Evolutionary conservation across 495 filamentous ascomycete species (phyloP), one percentile per base, ranked within the genome.

Genomic region (Lepraria neglecta): DNA sequence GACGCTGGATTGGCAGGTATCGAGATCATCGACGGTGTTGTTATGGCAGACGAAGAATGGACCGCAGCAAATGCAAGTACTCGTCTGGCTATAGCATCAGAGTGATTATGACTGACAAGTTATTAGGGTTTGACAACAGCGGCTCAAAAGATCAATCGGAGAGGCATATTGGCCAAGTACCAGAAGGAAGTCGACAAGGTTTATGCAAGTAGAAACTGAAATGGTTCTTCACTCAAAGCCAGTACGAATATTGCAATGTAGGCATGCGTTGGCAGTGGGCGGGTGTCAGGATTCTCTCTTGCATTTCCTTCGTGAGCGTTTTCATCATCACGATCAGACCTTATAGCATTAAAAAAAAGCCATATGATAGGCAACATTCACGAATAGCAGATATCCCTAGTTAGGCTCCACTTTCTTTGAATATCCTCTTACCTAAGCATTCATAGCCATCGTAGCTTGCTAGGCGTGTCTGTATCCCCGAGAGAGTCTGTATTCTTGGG

Each of bases 11-110:
- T 98, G 54, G 79, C 77, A 19, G 87, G 89, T 27, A 91, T 95
- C 66, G 94, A 98, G 77, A 90, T 97, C 55, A 87, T 98, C 66
- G 87, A 90, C 61, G 94, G 94, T 63, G 90, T 95, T 17, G 90
- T 96, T 6, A 72, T 98, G 70, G 88, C 90, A 1, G 91, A 96
- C 64, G 92, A 98, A 73, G 94, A 98, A 72, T 98, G 94, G 94
- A 97, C 88, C 30, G 89, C 94, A 55, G 88, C 95, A 57, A 97
- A 95, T 75, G 92, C 95, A 80, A 85, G 91, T 80, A 58, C 51
- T 62, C 19, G 43, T 57, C 44, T 43, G 12, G 21, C 45, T 28
- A 28, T 38, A 40, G 28, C 21, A 1, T 40, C 0, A 50, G 3
- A 48, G 2, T n/a, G 27, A 7, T 3, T 56, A 12, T 30, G 44